These are phyloP conservation scores for Dissophora globulifera DNA, from an alignment of 192 early-diverging fungal genomes.

Conservation along the genomic window DNA sequence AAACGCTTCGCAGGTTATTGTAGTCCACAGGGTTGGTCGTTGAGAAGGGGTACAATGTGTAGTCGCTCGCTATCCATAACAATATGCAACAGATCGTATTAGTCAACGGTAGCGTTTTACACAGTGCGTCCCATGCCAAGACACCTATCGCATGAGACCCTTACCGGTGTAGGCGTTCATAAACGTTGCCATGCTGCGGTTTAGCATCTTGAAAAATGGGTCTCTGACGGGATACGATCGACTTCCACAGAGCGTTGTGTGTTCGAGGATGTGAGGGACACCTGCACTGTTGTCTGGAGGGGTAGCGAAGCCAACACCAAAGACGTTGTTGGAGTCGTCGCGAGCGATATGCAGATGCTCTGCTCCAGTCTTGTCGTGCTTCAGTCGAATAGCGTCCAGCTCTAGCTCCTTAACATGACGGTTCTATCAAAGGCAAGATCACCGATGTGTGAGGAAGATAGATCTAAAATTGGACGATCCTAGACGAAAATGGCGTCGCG, in stretches of 20 bases:
- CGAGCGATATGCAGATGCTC: conserved; percentile 89
- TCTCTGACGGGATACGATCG: conserved; percentile 90
- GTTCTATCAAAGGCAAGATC: conserved; percentile 43
- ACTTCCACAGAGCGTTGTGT: conserved; percentile 94
- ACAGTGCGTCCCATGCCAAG: too few species aligned
- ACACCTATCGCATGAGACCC: background rate
- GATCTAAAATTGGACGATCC: too few species aligned
- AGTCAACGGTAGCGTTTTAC: too few species aligned
- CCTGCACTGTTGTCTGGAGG: conserved; percentile 85
- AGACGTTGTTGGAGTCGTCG: conserved; percentile 93
- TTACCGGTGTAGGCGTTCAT: conserved; percentile 96
- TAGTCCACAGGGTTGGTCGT: conserved; percentile 92
- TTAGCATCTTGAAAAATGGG: conserved; percentile 99
- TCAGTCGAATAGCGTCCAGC: conserved; percentile 77
- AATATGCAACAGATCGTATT: too few species aligned
- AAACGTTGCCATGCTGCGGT: conserved; percentile 93
- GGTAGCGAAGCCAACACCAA: conserved; percentile 92
- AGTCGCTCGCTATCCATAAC: conserved; percentile 82
- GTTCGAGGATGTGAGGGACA: conserved; percentile 93
- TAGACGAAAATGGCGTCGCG: too few species aligned
- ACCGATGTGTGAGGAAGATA: too few species aligned
- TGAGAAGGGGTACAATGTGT: conserved; percentile 94
- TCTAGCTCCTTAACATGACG: conserved; percentile 79
- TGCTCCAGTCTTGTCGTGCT: conserved; percentile 82
- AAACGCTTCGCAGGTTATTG: conserved; percentile 88